Base-by-base conservation (phyloP, 768 basidiomycete species). In the Sistotremastrum suecicum region DNA sequence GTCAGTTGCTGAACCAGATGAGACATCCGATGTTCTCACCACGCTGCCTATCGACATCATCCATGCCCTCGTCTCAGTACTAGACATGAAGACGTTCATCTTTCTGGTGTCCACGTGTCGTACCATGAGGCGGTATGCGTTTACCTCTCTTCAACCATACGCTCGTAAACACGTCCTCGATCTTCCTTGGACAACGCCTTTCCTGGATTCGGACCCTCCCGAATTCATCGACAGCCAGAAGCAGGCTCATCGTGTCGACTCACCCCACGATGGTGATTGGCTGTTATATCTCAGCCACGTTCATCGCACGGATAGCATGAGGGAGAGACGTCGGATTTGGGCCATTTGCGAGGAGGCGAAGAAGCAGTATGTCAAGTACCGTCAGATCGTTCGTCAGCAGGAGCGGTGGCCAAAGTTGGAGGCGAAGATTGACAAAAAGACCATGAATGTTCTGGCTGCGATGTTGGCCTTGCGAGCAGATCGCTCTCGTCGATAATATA, bases 261-360 rank as follows among this genome's bases (percentile, higher is more conserved):
- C 44, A n/a, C 45, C 54, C 9, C 28, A 34, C 34, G 43, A 53
- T 8, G 59, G 44, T 5, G 59, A 61, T 46, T 61, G 59, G 59
- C 36, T 51, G 32, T 52, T 58, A 5, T 61, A 61, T 37, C 50
- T 61, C 11, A 48, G 38, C 12, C 51, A 54, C 20, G 49, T 60
- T 34, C 56, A 61, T 44, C 41, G 48, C 10, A 54, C 50, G 8
- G 41, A 51, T 9, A 49, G 51, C 41, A 57, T 61, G 58, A 51
- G 57, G 12, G 52, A 53, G 33, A 50, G 59, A 8, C 50, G 52
- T 31, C 52, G 60, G 49, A 50, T 57, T 11, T 61, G 57, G 59
- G 52, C 48, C 10, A 43, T 55, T 3, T 53, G 54, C 28, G 45
- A 47, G 37, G 54, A 53, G 45, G 20, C 20, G 20, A 20, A 20